These are phyloP conservation scores for Stagonosporopsis tanaceti DNA, from an alignment of 2,329 filamentous ascomycete genomes.

Conservation along the genomic window DNA sequence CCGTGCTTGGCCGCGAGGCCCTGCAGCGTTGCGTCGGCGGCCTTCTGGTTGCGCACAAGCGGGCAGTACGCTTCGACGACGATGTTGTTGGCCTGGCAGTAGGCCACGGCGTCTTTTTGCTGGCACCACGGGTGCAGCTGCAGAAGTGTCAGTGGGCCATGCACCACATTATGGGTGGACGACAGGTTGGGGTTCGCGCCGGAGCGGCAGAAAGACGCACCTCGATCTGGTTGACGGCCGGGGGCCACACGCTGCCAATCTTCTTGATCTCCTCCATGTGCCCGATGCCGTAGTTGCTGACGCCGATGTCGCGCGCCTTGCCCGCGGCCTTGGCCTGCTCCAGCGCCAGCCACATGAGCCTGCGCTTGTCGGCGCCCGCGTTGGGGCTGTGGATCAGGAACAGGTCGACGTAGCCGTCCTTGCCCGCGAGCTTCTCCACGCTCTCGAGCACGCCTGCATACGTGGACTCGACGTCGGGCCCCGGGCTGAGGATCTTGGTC, in stretches of 20 bases:
- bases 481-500: conserved; percentile 70
- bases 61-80: conserved; percentile 71
- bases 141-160: no score
- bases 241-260: conserved; percentile 72
- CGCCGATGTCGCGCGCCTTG: conserved; percentile 70
- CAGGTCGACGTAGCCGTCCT: conserved; percentile 72
- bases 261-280: conserved; percentile 74
- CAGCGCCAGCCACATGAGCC: conserved; percentile 71
- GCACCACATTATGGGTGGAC: no score
- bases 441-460: conserved; percentile 68
- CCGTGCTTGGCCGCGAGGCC: conserved; percentile 74
- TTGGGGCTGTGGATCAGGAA: conserved; percentile 74
- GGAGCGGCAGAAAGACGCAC: conserved; percentile 51
- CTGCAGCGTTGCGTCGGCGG: conserved; percentile 71
- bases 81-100: conserved; percentile 66
- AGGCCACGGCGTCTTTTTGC: conserved; percentile 65
- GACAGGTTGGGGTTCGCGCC: no score
- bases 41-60: conserved; percentile 74
- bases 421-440: conserved; percentile 64
- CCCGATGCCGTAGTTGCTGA: conserved; percentile 74
- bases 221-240: conserved; percentile 78
- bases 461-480: conserved; percentile 63
- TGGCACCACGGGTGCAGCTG: conserved; percentile 78
- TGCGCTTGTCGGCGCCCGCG: conserved; percentile 62
- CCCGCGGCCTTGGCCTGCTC: conserved; percentile 69